Base-by-base conservation (phyloP, 2,329 filamentous ascomycete species). In the Verticillium nonalfalfae region DNA sequence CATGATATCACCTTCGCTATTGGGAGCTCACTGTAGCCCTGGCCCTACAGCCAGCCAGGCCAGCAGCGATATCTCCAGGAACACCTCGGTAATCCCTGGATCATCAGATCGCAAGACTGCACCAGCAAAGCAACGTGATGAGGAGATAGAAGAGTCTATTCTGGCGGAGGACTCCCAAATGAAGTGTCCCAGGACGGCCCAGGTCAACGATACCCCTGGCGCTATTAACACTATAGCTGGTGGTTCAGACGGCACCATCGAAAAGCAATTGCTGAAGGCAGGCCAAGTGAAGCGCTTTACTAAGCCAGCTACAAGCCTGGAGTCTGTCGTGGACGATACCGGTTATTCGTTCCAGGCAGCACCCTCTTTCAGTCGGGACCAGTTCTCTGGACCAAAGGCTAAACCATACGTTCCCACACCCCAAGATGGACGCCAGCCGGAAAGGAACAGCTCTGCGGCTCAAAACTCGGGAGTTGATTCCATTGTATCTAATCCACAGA, bases 381-480 rank as follows among this genome's bases (percentile, higher is more conserved):
- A 64, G 9, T 64, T 63, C n/a, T 61, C 58, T 35, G 63, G 63
- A 2, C 36, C 36, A 9, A 59, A 59, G 15, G 10, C 45, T 33
- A 45, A 50, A 9, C 57, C n/a, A 1, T 50, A 36, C 3, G 52
- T 64, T 13, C 40, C 57, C 5, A 54, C 26, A 31, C 2, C 26
- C 5, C 26, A 31, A 31, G 26, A 31, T 31, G 26, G 5, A 31
- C 26, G 26, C 26, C 26, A 31, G 26, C 26, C 26, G 5, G 5
- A 31, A 31, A 31, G 26, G 3, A 31, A 31, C 26, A 31, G 1
- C 26, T 31, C 4, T 31, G 26, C 26, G 26, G 26, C 26, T 31
- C 26, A 31, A 31, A 31, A 31, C 26, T 4, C 26, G 26, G 26
- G 26, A 31, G 26, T 31, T 31, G 26, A 31, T 4, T 31, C 5